phyloP scores from a whole-genome alignment of 768 basidiomycete species.

The Tulasnella sp. region DNA sequence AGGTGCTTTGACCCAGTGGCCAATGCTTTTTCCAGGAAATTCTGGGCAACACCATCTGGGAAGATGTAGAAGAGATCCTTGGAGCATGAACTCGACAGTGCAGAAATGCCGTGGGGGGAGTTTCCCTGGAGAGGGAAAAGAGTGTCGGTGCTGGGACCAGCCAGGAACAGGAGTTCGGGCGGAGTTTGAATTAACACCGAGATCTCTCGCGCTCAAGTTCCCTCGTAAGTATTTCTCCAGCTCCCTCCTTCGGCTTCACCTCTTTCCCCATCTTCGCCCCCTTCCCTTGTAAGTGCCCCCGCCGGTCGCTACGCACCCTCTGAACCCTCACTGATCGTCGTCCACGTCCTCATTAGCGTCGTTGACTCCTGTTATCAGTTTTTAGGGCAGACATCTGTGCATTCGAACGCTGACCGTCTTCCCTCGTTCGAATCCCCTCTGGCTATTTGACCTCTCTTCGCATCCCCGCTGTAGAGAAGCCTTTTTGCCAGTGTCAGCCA shows the following conservation, averaged over 20 bases:
- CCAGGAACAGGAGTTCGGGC: not conserved
- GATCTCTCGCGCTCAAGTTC: not conserved
- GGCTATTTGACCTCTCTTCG: not conserved
- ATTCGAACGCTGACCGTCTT: constrained; percentile 7
- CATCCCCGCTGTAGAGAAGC: not conserved
- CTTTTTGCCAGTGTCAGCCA: constrained; percentile 1
- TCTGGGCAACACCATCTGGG: not conserved
- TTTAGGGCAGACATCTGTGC: constrained; percentile 9
- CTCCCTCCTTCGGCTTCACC: not conserved
- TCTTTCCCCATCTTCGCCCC: not conserved
- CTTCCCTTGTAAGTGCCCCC: constrained; percentile 6
- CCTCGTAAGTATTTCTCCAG: not conserved
- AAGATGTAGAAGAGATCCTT: not conserved
- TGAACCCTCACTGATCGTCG: not conserved
- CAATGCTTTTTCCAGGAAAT: not conserved
- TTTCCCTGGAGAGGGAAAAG: not conserved
- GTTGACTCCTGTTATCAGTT: not conserved
- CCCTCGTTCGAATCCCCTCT: not conserved
- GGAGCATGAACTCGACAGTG: not conserved
- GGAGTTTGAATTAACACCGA: not conserved
- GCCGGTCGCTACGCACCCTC: not conserved
- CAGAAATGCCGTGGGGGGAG: not conserved
- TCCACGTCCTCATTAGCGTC: not conserved
- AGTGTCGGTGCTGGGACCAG: not conserved
- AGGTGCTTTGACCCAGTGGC: not conserved